Conservation (phyloP, 2,329 filamentous ascomycete genomes). For the Fusarium sp. region DNA sequence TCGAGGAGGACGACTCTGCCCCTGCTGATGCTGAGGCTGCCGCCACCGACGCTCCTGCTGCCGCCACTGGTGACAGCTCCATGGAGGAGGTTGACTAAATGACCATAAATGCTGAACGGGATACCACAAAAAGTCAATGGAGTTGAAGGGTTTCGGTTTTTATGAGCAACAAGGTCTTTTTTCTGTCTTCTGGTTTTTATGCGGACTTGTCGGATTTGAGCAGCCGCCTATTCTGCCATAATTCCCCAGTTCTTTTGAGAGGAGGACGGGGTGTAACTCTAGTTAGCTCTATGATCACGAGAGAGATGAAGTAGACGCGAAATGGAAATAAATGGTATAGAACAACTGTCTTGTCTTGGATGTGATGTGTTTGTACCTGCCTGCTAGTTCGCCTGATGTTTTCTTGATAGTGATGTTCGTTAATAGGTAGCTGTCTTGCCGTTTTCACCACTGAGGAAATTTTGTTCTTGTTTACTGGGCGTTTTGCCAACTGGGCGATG, state of each 20-base stretch:
- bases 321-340: conserved; percentile 50
- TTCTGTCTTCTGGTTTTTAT: conserved; percentile 49
- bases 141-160: conserved; percentile 54
- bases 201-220: conserved; percentile 40
- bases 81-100: conserved; percentile 99
- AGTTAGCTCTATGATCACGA: conserved; percentile 56
- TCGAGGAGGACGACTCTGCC: conserved; percentile 88
- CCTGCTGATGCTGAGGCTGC: conserved; percentile 66
- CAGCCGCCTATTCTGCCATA: conserved; percentile 49
- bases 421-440: no score
- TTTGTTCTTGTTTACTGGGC: no score
- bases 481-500: background rate
- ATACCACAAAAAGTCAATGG: conserved; percentile 56
- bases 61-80: conserved; percentile 82
- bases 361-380: background rate
- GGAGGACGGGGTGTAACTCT: conserved; percentile 53
- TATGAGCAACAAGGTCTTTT: conserved; percentile 48
- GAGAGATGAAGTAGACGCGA: conserved; percentile 54
- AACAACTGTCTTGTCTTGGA: conserved; percentile 18
- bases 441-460: no score
- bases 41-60: conserved; percentile 65
- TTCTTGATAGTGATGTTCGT: no score
- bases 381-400: no score
- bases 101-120: conserved; percentile 46
- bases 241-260: conserved; percentile 46